These are phyloP conservation scores for Tetrahymena borealis DNA, from an alignment of 73 alveolate species.

Conservation along the genomic window DNA sequence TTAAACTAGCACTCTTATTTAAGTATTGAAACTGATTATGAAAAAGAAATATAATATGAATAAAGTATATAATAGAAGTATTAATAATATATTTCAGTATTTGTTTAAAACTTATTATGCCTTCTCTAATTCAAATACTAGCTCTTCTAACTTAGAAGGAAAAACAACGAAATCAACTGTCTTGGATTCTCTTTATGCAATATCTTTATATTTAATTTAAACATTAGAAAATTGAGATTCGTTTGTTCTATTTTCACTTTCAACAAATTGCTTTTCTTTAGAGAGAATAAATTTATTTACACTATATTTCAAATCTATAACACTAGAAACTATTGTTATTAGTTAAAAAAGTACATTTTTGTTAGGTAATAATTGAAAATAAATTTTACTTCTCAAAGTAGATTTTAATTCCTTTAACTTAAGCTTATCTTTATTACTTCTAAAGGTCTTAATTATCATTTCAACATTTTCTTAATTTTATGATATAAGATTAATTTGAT, in stretches of 20 bases:
- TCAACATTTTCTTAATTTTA: slow-evolving; percentile 32
- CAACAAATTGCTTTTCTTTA: slow-evolving; percentile 7
- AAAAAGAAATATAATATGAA: too few species aligned
- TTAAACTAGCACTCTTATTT: too few species aligned
- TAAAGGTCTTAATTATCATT: slow-evolving; percentile 28
- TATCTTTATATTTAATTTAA: slow-evolving; percentile 9
- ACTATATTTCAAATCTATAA: slow-evolving; percentile 19
- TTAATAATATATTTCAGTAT: not conserved
- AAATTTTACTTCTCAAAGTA: slow-evolving; percentile 5
- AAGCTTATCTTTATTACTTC: slow-evolving; percentile 17
- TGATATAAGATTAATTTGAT: not conserved
- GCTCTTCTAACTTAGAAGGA: slow-evolving; percentile 12
- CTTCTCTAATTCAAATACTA: slow-evolving; percentile 16
- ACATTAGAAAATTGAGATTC: slow-evolving; percentile 11
- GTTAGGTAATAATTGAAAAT: not conserved
- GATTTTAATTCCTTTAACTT: not conserved
- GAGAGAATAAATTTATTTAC: slow-evolving; percentile 32
- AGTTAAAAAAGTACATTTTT: not conserved
- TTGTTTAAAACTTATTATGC: slow-evolving; percentile 19
- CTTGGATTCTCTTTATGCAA: not conserved
- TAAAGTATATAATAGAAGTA: too few species aligned
- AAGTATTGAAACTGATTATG: too few species aligned
- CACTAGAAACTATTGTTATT: slow-evolving; percentile 3
- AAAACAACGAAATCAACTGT: slow-evolving; percentile 9
- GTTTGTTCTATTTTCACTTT: not conserved